Conservation (phyloP, 306 rosid genomes). For the Vachellia pachyceras region DNA sequence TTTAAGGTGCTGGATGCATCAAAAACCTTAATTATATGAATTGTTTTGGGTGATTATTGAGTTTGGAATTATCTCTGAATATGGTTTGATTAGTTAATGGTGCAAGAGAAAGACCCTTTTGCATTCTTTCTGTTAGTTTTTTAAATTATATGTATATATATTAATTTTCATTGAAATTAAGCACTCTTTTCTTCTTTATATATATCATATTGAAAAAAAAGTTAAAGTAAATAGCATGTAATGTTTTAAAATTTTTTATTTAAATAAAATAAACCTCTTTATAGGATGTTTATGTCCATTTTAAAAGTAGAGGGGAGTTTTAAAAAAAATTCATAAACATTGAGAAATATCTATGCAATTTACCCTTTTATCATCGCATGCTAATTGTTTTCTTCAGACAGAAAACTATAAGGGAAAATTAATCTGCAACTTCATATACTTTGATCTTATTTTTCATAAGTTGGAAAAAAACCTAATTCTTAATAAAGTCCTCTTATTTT, state of each 20-base stretch:
- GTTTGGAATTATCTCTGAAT: neutral
- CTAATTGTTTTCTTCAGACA: neutral
- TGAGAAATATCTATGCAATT: neutral
- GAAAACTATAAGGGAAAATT: neutral
- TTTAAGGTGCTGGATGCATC: too few species aligned
- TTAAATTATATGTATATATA: neutral
- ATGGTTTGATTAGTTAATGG: neutral
- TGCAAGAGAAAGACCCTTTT: neutral
- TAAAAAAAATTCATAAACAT: neutral
- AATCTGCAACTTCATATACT: too few species aligned
- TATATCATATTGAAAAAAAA: neutral
- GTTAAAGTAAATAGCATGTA: neutral
- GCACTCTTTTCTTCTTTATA: neutral
- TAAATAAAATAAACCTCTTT: neutral
- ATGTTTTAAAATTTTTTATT: neutral
- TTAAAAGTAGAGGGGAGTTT: too few species aligned
- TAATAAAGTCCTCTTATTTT: too few species aligned
- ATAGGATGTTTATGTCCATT: neutral
- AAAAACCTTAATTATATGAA: neutral
- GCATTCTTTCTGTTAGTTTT: neutral
- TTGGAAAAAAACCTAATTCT: too few species aligned
- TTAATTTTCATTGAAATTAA: neutral
- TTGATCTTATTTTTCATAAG: too few species aligned
- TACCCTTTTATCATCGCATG: neutral
- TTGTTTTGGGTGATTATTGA: neutral